These are phyloP conservation scores for Parafenestella ontariensis DNA, from an alignment of 2,329 filamentous ascomycete species.

Conservation along the genomic window DNA sequence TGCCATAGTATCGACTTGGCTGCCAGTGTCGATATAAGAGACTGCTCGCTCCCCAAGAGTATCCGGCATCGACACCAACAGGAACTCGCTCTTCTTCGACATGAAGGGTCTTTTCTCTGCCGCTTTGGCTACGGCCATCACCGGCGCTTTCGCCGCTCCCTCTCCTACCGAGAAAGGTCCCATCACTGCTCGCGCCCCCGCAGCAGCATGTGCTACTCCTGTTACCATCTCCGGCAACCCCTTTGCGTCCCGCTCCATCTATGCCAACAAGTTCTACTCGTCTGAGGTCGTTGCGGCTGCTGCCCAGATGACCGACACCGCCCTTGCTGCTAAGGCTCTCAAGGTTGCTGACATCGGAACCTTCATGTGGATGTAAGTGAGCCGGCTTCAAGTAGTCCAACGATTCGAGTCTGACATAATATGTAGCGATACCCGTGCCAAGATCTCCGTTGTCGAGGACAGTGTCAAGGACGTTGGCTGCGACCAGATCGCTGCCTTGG, in stretches of 20 bases:
- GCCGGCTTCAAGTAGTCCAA: neutral
- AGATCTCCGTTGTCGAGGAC: constrained; percentile 56
- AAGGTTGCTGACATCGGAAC: constrained; percentile 60
- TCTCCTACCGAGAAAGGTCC: constrained; percentile 42
- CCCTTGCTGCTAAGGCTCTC: constrained; percentile 59
- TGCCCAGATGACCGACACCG: constrained; percentile 61
- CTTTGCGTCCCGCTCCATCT: constrained; percentile 58
- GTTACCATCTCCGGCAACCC: constrained; percentile 59
- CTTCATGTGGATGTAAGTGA: constrained; percentile 61
- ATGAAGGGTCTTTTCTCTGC: constrained; percentile 47
- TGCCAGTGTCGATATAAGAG: constrained; percentile 40
- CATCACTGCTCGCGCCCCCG: constrained; percentile 40
- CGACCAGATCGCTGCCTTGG: constrained; percentile 60
- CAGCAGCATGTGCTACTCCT: constrained; percentile 42
- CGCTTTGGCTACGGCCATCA: constrained; percentile 44
- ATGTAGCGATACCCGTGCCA: constrained; percentile 58
- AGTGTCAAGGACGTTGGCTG: constrained; percentile 60
- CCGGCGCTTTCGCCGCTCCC: constrained; percentile 44
- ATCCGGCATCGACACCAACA: constrained; percentile 29
- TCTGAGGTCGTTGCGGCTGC: constrained; percentile 63
- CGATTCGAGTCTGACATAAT: constrained; percentile 24
- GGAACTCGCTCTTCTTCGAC: constrained; percentile 30
- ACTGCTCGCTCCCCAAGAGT: constrained; percentile 13
- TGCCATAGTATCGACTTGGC: constrained; percentile 10
- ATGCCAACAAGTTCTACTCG: constrained; percentile 62